Evolutionary conservation across 108 stramenopile genomes (phyloP), one percentile per base, ranked within the genome.

Genomic region (Cyclotella cryptica): DNA sequence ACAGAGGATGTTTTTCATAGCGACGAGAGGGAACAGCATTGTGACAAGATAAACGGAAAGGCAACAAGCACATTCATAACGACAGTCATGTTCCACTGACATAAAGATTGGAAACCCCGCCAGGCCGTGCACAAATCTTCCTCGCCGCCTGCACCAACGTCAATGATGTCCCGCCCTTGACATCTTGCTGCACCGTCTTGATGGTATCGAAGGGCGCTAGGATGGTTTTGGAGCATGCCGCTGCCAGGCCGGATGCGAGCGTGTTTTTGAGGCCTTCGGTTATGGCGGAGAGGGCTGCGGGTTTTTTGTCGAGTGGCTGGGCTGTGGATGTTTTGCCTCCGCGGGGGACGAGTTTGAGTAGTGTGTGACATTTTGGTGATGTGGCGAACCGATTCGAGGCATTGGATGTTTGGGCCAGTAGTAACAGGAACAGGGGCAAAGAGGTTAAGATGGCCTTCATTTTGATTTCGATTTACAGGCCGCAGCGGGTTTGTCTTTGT

Each of bases 121-220:
- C 84, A 14, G 88, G 88, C 28, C 97, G 83, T 24, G 79, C 72
- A 15, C 86, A 46, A 26, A 98, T 72, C 35, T 74, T 41, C 49
- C 78, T 70, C 0, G 84, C 84, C 0, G 96, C 96, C 77, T 93
- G 74, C 39, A 87, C 10, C 49, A 96, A 35, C 19, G 85, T 68
- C 49, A 97, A 45, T 26, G 84, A 75, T 3, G 52, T 60, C 9
- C 72, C 75, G 43, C 78, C 76, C 35, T 77, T 61, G 43, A 81
- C 63, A 64, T 83, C 72, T 77, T 97, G 96, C 66, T 97, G 98
- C 29, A 98, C 77, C 0, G 97, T 98, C 75, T 98, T 96, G 46
- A 98, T 91, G 9, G 98, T 95, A 71, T 97, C 96, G 60, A 98
- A 92, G 13, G 98, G 98, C 41, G 96, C 96, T 39, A 98, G 63